Percentiles rank a stretch among this genome's conserved stretches.
Evolutionary conservation across 257 asterid species (phyloP).

Genomic region (Plantago elongata): DNA sequence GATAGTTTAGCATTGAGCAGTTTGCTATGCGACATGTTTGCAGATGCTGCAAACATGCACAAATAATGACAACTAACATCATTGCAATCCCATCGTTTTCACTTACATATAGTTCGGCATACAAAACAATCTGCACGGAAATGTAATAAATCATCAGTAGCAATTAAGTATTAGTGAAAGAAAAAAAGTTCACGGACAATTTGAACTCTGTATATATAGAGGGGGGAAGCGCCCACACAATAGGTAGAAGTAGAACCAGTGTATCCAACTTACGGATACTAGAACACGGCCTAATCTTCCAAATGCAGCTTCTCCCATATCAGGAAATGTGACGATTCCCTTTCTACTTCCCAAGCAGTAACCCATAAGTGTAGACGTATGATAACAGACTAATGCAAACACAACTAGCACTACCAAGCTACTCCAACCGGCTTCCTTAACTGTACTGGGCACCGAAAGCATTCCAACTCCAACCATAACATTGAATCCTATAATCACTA

Average conservation of each 20-base stretch:
- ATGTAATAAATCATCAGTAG: background rate
- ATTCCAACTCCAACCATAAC: conserved; percentile 85
- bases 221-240: no score
- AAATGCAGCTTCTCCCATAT: conserved; percentile 83
- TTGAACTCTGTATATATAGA: no score
- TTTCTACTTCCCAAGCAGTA: conserved; percentile 63
- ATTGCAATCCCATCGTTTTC: background rate
- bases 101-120: conserved; percentile 74
- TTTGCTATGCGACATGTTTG: no score
- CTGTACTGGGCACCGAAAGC: conserved; percentile 61
- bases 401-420: conserved; percentile 46
- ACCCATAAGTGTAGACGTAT: conserved; percentile 59
- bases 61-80: no score
- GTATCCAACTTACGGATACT: conserved; percentile 62
- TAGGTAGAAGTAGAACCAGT: background rate
- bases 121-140: conserved; percentile 61
- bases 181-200: no score
- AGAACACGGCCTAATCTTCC: conserved; percentile 68
- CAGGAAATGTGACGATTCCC: conserved; percentile 67
- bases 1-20: no score
- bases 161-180: background rate
- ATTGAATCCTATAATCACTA: conserved; percentile 41
- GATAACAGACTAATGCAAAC: conserved; percentile 67
- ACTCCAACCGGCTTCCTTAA: conserved; percentile 73
- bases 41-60: no score